These are phyloP conservation scores for Coemansia guatemalensis DNA, from an alignment of 192 early-diverging fungal species.

Conservation along the genomic window DNA sequence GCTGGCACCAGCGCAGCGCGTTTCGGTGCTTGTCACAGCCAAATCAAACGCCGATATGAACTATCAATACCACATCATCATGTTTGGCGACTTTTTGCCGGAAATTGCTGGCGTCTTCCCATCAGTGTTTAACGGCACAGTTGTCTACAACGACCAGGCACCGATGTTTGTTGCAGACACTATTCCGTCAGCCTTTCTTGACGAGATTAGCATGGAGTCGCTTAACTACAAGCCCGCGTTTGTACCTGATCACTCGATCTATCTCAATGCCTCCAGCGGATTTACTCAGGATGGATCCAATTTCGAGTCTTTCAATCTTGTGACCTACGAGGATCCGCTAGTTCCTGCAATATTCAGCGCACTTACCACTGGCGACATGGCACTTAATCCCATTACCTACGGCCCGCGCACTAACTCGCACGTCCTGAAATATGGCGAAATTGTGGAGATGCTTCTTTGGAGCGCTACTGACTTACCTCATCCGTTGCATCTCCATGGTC, in stretches of 20 bases:
- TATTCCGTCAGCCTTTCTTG: slow-evolving; percentile 28
- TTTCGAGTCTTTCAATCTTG: slow-evolving; percentile 73
- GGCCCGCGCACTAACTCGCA: slow-evolving; percentile 63
- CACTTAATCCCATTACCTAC: slow-evolving; percentile 59
- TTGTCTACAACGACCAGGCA: slow-evolving; percentile 46
- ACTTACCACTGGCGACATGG: slow-evolving; percentile 57
- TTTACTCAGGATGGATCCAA: slow-evolving; percentile 62
- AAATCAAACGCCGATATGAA: slow-evolving; percentile 58
- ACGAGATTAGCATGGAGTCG: slow-evolving; percentile 56
- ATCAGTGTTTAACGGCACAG: slow-evolving; percentile 53
- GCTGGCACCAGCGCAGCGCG: slow-evolving; percentile 71
- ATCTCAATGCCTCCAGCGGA: slow-evolving; percentile 59
- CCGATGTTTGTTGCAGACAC: slow-evolving; percentile 7
- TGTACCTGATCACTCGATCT: slow-evolving; percentile 50
- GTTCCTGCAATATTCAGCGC: slow-evolving; percentile 68
- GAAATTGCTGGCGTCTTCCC: slow-evolving; percentile 53
- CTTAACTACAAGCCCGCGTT: slow-evolving; percentile 50
- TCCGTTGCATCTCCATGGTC: slow-evolving; percentile 82
- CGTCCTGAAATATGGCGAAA: slow-evolving; percentile 61
- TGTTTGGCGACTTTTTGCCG: slow-evolving; percentile 70
- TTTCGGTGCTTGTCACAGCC: slow-evolving; percentile 76
- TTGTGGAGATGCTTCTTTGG: slow-evolving; percentile 69
- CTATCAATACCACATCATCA: slow-evolving; percentile 70
- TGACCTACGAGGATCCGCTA: slow-evolving; percentile 59
- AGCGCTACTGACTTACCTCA: slow-evolving; percentile 69